These are phyloP conservation scores for Glycyrrhiza uralensis DNA, from an alignment of 306 rosid species.

Conservation along the genomic window DNA sequence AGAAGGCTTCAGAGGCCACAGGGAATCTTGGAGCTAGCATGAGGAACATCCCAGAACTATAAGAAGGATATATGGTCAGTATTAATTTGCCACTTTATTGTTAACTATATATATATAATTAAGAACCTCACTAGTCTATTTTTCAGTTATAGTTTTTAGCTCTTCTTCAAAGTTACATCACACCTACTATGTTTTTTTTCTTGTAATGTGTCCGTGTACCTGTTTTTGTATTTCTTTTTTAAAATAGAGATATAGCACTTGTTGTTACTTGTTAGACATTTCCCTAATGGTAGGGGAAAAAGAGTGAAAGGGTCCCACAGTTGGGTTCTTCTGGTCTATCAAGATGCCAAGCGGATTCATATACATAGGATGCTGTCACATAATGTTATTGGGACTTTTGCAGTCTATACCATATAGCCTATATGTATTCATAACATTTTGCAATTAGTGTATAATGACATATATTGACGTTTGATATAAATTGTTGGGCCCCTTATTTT, in stretches of 20 bases:
- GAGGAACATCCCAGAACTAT: constrained; percentile 40
- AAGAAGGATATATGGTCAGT: constrained; percentile 1
- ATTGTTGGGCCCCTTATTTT: constrained; percentile 33
- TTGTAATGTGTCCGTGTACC: no score
- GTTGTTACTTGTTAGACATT: no score
- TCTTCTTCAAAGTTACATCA: no score
- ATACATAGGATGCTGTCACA: not conserved
- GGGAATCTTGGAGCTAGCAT: constrained; percentile 53
- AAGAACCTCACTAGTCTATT: constrained; percentile 8
- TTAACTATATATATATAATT: no score
- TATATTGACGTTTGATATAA: not conserved
- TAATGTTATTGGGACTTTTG: constrained; percentile 17
- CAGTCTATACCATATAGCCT: not conserved
- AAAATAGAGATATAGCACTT: not conserved
- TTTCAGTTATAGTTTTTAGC: constrained; percentile 18
- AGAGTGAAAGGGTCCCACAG: not conserved
- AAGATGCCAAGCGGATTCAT: constrained; percentile 12
- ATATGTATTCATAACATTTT: constrained; percentile 16
- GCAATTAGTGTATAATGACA: not conserved
- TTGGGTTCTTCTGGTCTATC: constrained; percentile 13
- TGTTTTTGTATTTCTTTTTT: no score
- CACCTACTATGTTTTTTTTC: no score
- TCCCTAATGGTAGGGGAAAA: no score
- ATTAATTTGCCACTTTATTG: not conserved
- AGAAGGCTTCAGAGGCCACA: constrained; percentile 51